Conservation (phyloP, 257 asterid genomes). For the Nicotiana sylvestris region DNA sequence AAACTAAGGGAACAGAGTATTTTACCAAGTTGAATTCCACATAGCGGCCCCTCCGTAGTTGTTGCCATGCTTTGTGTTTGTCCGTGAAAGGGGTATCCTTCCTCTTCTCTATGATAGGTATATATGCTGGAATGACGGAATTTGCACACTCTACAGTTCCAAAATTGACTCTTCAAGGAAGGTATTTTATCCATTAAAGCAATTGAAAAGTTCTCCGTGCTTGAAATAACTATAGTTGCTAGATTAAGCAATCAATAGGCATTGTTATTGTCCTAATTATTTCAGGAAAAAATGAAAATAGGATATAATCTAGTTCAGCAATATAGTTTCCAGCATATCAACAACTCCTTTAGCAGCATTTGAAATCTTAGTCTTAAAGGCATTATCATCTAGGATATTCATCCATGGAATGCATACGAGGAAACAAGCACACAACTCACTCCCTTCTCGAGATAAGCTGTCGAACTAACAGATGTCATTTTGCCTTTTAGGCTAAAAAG, state of each 20-base stretch:
- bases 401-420: too few relatives aligned
- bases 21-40: conserved; percentile 92
- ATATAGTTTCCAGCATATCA: background rate
- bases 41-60: conserved; percentile 92
- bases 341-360: background rate
- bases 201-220: background rate
- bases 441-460: background rate
- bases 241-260: background rate
- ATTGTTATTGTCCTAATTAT: background rate
- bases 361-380: too few relatives aligned
- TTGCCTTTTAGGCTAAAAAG: background rate
- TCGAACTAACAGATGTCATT: background rate
- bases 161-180: conserved; percentile 11
- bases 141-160: conserved; percentile 84
- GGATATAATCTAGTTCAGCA: background rate
- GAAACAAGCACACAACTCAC: too few relatives aligned
- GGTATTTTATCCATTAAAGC: background rate
- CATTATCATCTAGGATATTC: too few relatives aligned
- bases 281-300: background rate
- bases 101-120: conserved; percentile 85
- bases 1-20: background rate
- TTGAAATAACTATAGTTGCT: background rate
- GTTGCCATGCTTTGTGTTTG: conserved; percentile 84
- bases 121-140: conserved; percentile 83
- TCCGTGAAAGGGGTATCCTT: conserved; percentile 74